Base-by-base conservation (phyloP, 2,329 filamentous ascomycete species). In the Penicillium sp. region DNA sequence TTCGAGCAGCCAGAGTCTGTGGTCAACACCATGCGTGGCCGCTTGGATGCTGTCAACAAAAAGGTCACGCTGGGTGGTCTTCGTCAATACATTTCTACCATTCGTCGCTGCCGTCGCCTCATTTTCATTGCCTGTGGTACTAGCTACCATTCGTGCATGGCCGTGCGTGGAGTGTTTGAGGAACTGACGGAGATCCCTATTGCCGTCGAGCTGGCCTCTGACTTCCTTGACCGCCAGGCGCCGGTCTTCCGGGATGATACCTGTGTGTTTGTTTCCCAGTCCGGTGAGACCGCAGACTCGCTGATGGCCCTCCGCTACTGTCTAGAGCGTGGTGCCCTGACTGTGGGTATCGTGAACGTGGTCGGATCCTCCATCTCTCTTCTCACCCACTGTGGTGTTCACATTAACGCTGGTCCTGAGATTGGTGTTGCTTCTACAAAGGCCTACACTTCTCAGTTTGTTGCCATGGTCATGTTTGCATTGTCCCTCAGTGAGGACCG, bases 381-480 rank as follows among this genome's bases (percentile, higher is more conserved):
- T 68, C 89, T 99, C 70, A 99, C 94, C 62, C 94, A 99, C 85
- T 99, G 94, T 71, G 94, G 94, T 92, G 94, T 99, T 53, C 94
- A 99, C 82, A 92, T 99, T 82, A 99, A 99, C 78, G 94, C 94
- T 65, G 94, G 94, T 54, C 94, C 94, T 51, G 94, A 99, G 77
- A 97, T 99, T 62, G 94, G 94, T 86, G 94, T 99, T 63, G 94
- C 94, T 57, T 97, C 93, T 45, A 99, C 94, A 77, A 99, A 99
- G 84, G 94, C 94, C 37, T 99, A 99, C 81, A 99, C 94, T 14
- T 97, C 94, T 45, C 94, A 99, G 76, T 99, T 97, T 77, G 91
- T 99, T 71, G 96, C 94, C 75, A 97, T 99, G 92, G 89, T 97
- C 79, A 99, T 99, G 94, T 97, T 99, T 70, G 94, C 94, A 6